Percentiles rank a stretch among this genome's conserved stretches.
Conservation (phyloP, 768 basidiomycete genomes). For the Lactarius vividus region DNA sequence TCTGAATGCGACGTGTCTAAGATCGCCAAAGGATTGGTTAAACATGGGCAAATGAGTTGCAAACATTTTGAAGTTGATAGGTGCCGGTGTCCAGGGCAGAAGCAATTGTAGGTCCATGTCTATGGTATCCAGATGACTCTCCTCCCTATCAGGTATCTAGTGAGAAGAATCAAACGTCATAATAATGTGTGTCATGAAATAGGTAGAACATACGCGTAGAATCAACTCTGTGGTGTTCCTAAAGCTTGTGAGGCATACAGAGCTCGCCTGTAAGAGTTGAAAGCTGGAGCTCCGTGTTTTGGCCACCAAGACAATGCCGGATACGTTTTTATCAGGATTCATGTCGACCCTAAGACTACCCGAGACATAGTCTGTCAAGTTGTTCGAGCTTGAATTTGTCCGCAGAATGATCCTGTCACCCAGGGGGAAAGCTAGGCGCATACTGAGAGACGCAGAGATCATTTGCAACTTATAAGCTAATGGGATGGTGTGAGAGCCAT, state of each 20-base stretch:
- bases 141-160: conserved; percentile 12
- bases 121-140: conserved; percentile 39
- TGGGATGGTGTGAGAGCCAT: background rate
- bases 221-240: conserved; percentile 11
- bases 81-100: conserved; percentile 43
- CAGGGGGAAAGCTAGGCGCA: conserved; percentile 2
- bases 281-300: conserved; percentile 45
- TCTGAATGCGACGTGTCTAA: conserved; percentile 44
- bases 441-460: background rate
- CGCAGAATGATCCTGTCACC: conserved; percentile 9
- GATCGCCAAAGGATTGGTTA: conserved; percentile 46
- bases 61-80: conserved; percentile 41
- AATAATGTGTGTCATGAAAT: background rate
- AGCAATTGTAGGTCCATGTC: conserved; percentile 51
- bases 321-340: conserved; percentile 45
- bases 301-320: conserved; percentile 43
- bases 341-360: conserved; percentile 52
- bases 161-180: background rate
- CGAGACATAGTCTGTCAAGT: conserved; percentile 33
- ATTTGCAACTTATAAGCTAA: background rate
- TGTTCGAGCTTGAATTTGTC: conserved; percentile 10
- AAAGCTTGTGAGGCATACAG: conserved; percentile 45
- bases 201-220: conserved; percentile 8
- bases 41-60: conserved; percentile 59
- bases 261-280: conserved; percentile 42